Percentiles rank a stretch among this genome's conserved stretches.
Evolutionary conservation across 495 filamentous ascomycete genomes (phyloP).

Genomic region (Lophium mytilinum): DNA sequence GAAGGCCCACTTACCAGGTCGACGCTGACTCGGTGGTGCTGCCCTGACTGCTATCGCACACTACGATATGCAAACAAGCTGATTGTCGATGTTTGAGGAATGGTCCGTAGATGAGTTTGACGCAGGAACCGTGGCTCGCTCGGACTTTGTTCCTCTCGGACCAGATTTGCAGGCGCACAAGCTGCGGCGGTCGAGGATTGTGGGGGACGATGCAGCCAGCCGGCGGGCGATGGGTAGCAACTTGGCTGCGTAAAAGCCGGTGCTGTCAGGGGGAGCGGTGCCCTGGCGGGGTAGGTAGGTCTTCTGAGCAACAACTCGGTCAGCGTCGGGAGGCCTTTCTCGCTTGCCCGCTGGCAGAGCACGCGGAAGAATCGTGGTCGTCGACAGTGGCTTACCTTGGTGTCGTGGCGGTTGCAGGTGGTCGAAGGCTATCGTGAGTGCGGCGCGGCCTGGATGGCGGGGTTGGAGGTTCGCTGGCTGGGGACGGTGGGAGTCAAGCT

Average conservation of each 20-base stretch:
- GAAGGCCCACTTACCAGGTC: too few species aligned
- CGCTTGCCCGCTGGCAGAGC: too few species aligned
- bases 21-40: too few species aligned
- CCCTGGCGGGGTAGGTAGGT: neutral
- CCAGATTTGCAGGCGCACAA: neutral
- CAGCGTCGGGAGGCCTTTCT: neutral
- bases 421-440: neutral
- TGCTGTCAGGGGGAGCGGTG: neutral
- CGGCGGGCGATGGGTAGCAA: neutral
- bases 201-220: neutral
- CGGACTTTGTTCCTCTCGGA: neutral
- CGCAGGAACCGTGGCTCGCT: too few species aligned
- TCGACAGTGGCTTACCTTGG: too few species aligned
- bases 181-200: neutral
- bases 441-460: conserved; percentile 11
- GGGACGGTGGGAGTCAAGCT: neutral
- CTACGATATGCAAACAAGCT: too few species aligned
- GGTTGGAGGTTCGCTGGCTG: neutral
- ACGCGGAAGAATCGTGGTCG: too few species aligned
- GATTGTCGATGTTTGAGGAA: too few species aligned
- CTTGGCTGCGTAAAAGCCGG: neutral
- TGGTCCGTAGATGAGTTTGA: too few species aligned
- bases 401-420: too few species aligned
- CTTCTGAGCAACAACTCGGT: neutral
- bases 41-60: too few species aligned